Evolutionary conservation across 1,139 yeast species (phyloP).

Genomic region (Candida tetrigidarum): DNA sequence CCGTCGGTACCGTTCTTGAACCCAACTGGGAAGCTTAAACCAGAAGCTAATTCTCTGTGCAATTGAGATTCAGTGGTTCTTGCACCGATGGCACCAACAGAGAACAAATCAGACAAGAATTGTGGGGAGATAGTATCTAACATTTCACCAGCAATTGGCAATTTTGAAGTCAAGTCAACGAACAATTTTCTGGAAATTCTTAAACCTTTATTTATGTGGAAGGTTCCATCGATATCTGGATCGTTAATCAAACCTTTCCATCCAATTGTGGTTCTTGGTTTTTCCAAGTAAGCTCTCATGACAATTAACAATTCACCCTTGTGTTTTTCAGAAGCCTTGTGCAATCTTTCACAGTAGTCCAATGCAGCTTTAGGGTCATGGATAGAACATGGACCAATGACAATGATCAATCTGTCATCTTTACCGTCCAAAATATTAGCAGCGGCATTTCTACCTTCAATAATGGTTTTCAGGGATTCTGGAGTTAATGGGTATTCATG

Average conservation of each 20-base stretch:
- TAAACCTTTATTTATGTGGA: conserved; percentile 94
- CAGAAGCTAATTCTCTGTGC: conserved; percentile 97
- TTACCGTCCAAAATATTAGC: conserved; percentile 69
- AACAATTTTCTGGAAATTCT: conserved; percentile 86
- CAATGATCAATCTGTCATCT: conserved; percentile 83
- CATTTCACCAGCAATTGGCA: conserved; percentile 98
- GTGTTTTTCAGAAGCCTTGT: conserved; percentile 68
- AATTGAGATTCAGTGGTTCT: conserved; percentile 98
- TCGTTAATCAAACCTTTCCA: conserved; percentile 99
- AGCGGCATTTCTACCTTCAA: conserved; percentile 77
- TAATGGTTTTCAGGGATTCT: conserved; percentile 66
- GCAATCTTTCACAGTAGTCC: conserved; percentile 80
- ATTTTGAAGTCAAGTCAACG: conserved; percentile 74
- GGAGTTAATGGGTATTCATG: conserved; percentile 74
- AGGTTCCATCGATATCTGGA: conserved; percentile 91
- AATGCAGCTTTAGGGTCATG: conserved; percentile 90
- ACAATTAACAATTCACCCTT: conserved; percentile 77
- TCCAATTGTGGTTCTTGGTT: conserved; percentile 98
- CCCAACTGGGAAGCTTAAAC: conserved; percentile 96
- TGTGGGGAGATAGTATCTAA: conserved; percentile 99
- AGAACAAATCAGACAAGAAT: conserved; percentile 86
- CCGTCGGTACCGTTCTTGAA: conserved; percentile 99
- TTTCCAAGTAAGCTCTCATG: conserved; percentile 98
- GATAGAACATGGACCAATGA: conserved; percentile 94
- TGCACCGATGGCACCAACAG: conserved; percentile 98